Conservation (phyloP, 2,329 filamentous ascomycete species). For the Hysterium pulicare region DNA sequence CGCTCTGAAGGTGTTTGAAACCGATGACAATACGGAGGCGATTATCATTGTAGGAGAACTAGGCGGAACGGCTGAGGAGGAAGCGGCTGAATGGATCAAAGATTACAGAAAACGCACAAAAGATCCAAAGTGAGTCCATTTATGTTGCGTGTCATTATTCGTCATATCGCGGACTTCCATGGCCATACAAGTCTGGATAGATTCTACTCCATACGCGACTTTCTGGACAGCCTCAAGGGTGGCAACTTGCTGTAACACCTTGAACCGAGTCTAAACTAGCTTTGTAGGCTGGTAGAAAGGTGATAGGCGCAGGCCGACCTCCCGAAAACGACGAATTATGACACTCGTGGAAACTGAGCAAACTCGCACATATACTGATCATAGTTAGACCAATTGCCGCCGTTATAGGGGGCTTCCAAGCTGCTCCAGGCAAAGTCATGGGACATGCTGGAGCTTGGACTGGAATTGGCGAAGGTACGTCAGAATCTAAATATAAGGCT, state of each 20-base stretch:
- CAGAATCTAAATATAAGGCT: slow-evolving; percentile 62
- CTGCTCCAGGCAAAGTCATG: slow-evolving; percentile 66
- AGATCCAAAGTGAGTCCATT: slow-evolving; percentile 59
- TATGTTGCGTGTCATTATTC: background rate
- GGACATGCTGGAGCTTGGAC: slow-evolving; percentile 75
- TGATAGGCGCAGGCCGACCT: no score
- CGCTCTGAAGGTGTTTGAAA: slow-evolving; percentile 62
- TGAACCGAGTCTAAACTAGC: no score
- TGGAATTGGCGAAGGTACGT: slow-evolving; percentile 62
- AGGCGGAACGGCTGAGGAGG: slow-evolving; percentile 65
- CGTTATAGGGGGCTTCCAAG: slow-evolving; percentile 64
- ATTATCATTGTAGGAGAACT: slow-evolving; percentile 72
- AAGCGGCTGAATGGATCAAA: slow-evolving; percentile 70
- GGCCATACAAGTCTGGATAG: no score
- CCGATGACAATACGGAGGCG: slow-evolving; percentile 65
- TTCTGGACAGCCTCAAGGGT: no score
- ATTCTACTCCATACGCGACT: no score
- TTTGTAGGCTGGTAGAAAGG: no score
- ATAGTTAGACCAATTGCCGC: slow-evolving; percentile 64
- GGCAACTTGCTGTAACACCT: no score
- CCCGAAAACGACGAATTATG: no score
- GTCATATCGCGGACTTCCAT: no score
- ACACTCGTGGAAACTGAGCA: no score
- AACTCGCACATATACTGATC: no score
- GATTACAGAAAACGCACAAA: slow-evolving; percentile 57